phyloP scores from a whole-genome alignment of 352 stramenopile species.

The Blastocystis sp. region DNA sequence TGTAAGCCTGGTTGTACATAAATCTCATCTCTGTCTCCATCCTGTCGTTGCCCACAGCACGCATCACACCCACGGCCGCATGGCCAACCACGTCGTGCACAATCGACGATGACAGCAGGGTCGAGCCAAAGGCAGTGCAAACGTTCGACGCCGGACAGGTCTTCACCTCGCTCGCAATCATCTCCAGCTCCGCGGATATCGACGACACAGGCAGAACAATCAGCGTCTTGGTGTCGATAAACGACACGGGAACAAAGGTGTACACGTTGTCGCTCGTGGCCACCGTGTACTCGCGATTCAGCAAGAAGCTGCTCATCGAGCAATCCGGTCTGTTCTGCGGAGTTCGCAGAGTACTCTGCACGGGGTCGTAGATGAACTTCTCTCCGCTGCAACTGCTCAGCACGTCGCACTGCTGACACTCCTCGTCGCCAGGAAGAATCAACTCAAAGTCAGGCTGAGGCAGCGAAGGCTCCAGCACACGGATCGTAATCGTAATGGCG shows the following conservation, averaged over 20 bases:
- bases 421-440: slow-evolving; percentile 1
- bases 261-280: neutral
- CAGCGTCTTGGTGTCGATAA: neutral
- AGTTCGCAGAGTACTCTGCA: neutral
- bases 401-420: neutral
- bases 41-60: neutral
- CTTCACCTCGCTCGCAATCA: neutral
- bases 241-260: neutral
- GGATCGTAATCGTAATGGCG: slow-evolving; percentile 1
- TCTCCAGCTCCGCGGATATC: neutral
- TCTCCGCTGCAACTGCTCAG: neutral
- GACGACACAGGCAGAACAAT: neutral
- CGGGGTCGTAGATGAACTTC: slow-evolving; percentile 1
- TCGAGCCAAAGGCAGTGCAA: neutral
- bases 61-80: neutral
- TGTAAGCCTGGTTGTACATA: neutral
- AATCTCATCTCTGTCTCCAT: neutral
- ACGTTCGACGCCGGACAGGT: neutral
- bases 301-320: neutral
- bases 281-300: slow-evolving; percentile 36
- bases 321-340: neutral
- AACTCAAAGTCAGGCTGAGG: slow-evolving; percentile 13
- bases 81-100: neutral
- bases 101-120: neutral
- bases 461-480: neutral